Evolutionary conservation across 148 eudicot genomes (phyloP), one percentile per base, ranked within the genome.

Genomic region (Rhododendron molle): DNA sequence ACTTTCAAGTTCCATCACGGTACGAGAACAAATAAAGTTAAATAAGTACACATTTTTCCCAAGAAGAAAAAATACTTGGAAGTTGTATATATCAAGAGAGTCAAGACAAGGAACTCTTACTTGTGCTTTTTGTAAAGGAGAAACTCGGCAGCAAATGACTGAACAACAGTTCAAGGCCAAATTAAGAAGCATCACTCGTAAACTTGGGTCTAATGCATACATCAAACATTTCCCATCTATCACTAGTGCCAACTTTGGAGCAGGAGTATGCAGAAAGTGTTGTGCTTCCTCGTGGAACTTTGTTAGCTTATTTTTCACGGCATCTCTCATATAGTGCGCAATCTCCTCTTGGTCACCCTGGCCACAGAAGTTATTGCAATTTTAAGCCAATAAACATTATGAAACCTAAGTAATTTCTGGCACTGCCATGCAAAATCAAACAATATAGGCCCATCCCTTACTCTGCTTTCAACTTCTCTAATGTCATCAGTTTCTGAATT

Each of bases 141-240:
- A 96, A 91, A 96, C 99, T 78, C 98, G 94, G 89, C 99, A 96
- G 87, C 99, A 96, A 86, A 96, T 95, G 38, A 96, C 99, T 86
- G 99, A 93, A 87, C 86, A 89, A 83, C 99, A 96, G 86, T 91
- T 95, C 87, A 96, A 86, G 91, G 97, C 95, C 86, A 96, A 87
- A 87, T 92, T 95, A 78, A 96, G 93, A 76, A 96, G 93, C 90
- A 92, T 91, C 82, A 87, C 90, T 82, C 99, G 95, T 89, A 96
- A 88, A 88, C 85, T 91, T 60, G 95, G 96, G 88, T 96, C 99
- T 81, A 96, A 85, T 56, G 99, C 99, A 90, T 94, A 96, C 99
- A 96, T 95, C 91, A 96, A 91, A 90, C 98, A 96, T 85, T 96
- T 96, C 83, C 99, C 99, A 90, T 96, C 99, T 83, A 96, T 94